Evolutionary conservation across 768 basidiomycete genomes (phyloP).

Genomic region (Tulasnella sp.): DNA sequence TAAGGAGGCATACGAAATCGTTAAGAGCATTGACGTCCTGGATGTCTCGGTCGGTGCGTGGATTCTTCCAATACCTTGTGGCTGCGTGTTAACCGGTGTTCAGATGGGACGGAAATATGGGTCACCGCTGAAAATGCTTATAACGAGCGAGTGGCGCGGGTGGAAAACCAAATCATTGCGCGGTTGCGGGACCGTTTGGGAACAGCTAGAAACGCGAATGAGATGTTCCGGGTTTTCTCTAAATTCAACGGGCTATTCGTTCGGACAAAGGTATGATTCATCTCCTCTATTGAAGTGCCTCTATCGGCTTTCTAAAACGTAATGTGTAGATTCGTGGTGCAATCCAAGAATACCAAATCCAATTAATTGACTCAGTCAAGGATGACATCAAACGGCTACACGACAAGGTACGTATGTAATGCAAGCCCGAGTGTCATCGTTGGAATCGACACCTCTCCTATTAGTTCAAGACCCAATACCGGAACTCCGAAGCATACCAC

Average conservation of each 20-base stretch:
- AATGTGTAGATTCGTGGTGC: conserved; percentile 78
- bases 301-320: neutral
- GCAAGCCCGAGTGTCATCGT: neutral
- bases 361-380: conserved; percentile 96
- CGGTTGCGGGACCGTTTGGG: conserved; percentile 81
- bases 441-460: neutral
- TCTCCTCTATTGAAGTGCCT: neutral
- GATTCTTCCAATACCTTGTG: neutral
- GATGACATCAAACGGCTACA: conserved; percentile 94
- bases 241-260: conserved; percentile 98
- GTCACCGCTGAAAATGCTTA: conserved; percentile 94
- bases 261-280: conserved; percentile 63
- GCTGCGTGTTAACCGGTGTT: neutral
- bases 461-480: conserved; percentile 95
- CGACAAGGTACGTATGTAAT: conserved; percentile 49
- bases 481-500: conserved; percentile 88
- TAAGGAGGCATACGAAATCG: conserved; percentile 88
- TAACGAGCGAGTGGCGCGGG: conserved; percentile 91
- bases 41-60: conserved; percentile 83
- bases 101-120: conserved; percentile 97
- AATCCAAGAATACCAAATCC: conserved; percentile 98
- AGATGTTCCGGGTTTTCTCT: conserved; percentile 99
- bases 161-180: conserved; percentile 98
- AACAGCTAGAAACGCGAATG: conserved; percentile 92
- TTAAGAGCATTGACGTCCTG: conserved; percentile 91